Base-by-base conservation (phyloP, 768 basidiomycete genomes). In the Daedaleopsis nitida region DNA sequence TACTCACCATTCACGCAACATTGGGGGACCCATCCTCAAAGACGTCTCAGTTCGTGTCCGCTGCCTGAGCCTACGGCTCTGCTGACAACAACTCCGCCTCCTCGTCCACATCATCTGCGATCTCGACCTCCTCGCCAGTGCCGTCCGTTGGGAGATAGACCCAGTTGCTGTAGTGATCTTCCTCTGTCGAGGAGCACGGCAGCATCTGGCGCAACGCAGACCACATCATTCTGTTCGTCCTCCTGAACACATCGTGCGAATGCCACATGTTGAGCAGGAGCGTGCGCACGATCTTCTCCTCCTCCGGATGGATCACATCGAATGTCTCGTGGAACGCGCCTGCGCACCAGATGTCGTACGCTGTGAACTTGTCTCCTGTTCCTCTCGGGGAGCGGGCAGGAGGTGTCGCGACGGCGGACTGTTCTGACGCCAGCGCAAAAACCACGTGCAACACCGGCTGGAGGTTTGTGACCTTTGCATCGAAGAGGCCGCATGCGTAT, bases 341-440 rank as follows among this genome's bases (percentile, higher is more conserved):
- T 16, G 64, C 60, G 43, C 60, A 65, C 61, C 60, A 65, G 52
- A 65, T 55, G 44, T 65, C 60, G 37, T 65, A 65, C 23, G 64
- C 52, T 9, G 61, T 62, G 48, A 56, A 65, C 19, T 60, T 44
- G 37, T 47, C 48, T 16, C 27, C 34, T 7, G 3, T 24, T 23
- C 17, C 59, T 44, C n/a, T n/a, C 9, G 47, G 44, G 9, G 47
- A 8, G 19, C 23, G 5, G 12, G 19, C 14, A 1, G 47, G 19
- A 9, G 13, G 12, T 10, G 12, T 4, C 13, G 23, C 23, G 2
- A 49, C 47, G 23, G 11, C 14, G 2, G 47, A 24, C 14, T 8
- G 19, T 14, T 8, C 6, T 9, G 47, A 49, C 19, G 64, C 69
- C 1, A 72, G 62, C 11, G 70, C 68, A 45, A 69, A 72, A 42